A percentile compares a stretch with the other conserved stretches of the same genome.
These are phyloP conservation scores for Thelonectria blattea DNA, from an alignment of 2,329 filamentous ascomycete genomes.

Conservation along the genomic window DNA sequence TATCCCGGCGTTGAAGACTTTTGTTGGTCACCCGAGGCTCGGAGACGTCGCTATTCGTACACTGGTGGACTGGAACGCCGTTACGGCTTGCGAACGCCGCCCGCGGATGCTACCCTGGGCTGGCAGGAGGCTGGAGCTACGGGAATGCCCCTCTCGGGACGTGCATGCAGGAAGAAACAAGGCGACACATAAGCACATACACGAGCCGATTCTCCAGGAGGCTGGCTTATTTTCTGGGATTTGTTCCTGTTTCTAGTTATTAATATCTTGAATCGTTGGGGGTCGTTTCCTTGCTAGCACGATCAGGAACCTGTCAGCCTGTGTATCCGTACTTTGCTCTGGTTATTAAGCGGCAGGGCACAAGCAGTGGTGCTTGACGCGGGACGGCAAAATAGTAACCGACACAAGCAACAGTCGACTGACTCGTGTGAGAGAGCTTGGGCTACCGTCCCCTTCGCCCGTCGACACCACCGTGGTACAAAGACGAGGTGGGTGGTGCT, in stretches of 20 bases:
- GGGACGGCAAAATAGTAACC: neutral
- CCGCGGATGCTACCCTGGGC: too few relatives aligned
- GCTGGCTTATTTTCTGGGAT: neutral
- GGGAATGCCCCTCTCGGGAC: neutral
- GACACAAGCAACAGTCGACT: neutral
- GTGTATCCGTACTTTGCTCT: too few relatives aligned
- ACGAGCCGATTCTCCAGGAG: neutral
- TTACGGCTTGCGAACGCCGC: constrained; percentile 11
- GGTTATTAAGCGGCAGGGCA: neutral
- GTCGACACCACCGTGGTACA: neutral
- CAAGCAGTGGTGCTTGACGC: neutral
- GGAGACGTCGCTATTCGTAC: neutral
- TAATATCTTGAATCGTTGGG: too few relatives aligned
- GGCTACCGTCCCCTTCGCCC: neutral
- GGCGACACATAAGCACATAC: neutral
- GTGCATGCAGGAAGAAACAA: constrained; percentile 1
- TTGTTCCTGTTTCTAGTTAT: too few relatives aligned
- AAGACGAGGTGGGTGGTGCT: neutral
- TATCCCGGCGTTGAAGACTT: constrained; percentile 10
- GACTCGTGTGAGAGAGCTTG: neutral
- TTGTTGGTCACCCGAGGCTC: neutral
- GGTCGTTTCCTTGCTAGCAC: too few relatives aligned
- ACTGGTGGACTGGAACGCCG: constrained; percentile 5
- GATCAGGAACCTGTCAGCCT: neutral
- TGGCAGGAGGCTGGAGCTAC: too few relatives aligned